Percentiles rank a stretch among this genome's conserved stretches.
Evolutionary conservation across 495 filamentous ascomycete species (phyloP).

Genomic region (Podospora sp.): DNA sequence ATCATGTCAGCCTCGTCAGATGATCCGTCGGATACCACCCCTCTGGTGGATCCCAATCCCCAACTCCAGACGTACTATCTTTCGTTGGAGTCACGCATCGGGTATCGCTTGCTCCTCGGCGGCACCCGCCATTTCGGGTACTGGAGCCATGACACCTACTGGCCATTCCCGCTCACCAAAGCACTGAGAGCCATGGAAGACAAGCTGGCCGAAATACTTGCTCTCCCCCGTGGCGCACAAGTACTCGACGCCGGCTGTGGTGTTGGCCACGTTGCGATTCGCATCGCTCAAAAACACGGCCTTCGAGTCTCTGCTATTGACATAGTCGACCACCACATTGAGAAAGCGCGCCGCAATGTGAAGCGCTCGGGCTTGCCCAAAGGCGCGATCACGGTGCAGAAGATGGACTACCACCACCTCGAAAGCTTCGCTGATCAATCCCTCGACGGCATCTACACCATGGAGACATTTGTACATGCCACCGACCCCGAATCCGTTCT

Average conservation of each 20-base stretch:
- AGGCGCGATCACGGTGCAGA: slow-evolving; percentile 40
- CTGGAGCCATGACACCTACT: slow-evolving; percentile 49
- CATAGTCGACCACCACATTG: slow-evolving; percentile 52
- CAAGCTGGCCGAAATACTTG: slow-evolving; percentile 43
- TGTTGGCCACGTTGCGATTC: slow-evolving; percentile 51
- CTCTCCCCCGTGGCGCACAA: slow-evolving; percentile 40
- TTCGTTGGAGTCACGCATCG: slow-evolving; percentile 52
- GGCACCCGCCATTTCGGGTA: slow-evolving; percentile 58
- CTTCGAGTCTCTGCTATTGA: slow-evolving; percentile 54
- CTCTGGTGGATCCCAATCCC: slow-evolving; percentile 5
- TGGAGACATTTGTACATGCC: slow-evolving; percentile 63
- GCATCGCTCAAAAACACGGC: slow-evolving; percentile 43
- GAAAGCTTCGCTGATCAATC: slow-evolving; percentile 39
- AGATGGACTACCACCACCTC: slow-evolving; percentile 59
- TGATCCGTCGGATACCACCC: neutral
- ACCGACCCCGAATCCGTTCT: slow-evolving; percentile 52
- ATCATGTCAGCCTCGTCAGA: neutral
- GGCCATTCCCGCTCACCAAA: slow-evolving; percentile 51
- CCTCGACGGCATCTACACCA: slow-evolving; percentile 60
- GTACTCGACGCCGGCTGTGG: slow-evolving; percentile 60
- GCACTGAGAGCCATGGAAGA: slow-evolving; percentile 55
- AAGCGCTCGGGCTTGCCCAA: slow-evolving; percentile 40
- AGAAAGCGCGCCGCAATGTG: slow-evolving; percentile 48
- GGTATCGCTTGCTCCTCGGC: slow-evolving; percentile 53
- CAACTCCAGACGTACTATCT: slow-evolving; percentile 33